Base-by-base conservation (phyloP, 257 asterid species). In the Thymus quinquecostatus region DNA sequence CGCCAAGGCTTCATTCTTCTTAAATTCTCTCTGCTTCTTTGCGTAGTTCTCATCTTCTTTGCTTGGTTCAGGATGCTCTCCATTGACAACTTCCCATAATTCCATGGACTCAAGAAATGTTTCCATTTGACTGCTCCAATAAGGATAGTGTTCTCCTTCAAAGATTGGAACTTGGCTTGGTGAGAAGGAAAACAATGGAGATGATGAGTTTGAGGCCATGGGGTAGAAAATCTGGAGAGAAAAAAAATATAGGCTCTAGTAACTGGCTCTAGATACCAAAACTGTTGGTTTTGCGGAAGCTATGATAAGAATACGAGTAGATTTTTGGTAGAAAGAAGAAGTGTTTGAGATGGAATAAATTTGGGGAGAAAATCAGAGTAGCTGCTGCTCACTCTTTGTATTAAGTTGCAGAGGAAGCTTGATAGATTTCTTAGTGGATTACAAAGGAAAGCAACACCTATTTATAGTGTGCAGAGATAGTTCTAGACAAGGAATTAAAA, bases 91-190 rank as follows among this genome's bases (percentile, higher is more conserved):
- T 1, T 64, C 59, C 10, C 27, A 73, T n/a, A 55, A 8, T 2
- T 73, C 72, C 30, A 43, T 2, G 7, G 66, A 64, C 1, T 30
- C 21, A 6, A 64, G 56, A 2, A 63, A 44, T 0, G 66, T 73
- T 44, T 28, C 10, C 66, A 73, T 73, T 56, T 73, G 60, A 10
- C 53, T 73, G 32, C 66, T 30, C 67, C 66, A 73, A 56, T 55
- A 73, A 0, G 40, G 30, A 3, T 63, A 72, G 34, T 72, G 57
- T 7, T 64, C 56, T 64, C 45, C 70, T 65, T 65, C 70, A 32
- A 65, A 47, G 1, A 65, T 47, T 0, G 59, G 45, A 13, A 65
- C 45, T 65, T 65, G 70, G 10, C 45, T 48, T 1, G 59, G 70
- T 6, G 70, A 47, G 30, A 28, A 64, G 3, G 33, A 10, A 2